Base-by-base conservation (phyloP, 495 filamentous ascomycete genomes). In the Glonium stellatum region DNA sequence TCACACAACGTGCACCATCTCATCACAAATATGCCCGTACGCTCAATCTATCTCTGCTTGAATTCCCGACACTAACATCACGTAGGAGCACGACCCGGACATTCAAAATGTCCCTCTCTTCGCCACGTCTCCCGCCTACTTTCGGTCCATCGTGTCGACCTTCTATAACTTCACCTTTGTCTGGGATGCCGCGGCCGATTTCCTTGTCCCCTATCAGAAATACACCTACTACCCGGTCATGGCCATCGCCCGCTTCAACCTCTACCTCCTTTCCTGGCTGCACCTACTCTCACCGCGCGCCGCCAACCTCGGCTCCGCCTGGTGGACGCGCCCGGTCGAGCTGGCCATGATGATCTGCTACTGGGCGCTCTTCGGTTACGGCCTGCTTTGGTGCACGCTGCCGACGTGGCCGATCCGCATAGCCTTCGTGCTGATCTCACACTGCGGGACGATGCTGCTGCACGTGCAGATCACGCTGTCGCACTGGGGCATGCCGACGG, bases 1-100 rank as follows among this genome's bases (percentile, higher is more conserved):
- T 78, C 73, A 55, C 78, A 80, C 66, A 80, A 80, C 53, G 78
- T 80, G 18, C 78, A 80, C 66, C 78, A 80, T 63, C 70, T 80
- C 9, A 67, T 80, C 36, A 78, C 78, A 21, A 80, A 80, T 63
- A 68, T 70, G 49, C 78, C 77, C 27, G 27, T 31, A 31, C 6
- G 27, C 27, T 31, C 27, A 3, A 31, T 6, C 27, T 31, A 31
- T 31, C 27, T 31, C 27, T 31, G 3, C 2, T 6, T 6, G 27
- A 2, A 6, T 31, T 31, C 27, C 2, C 27, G 6, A 31, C 27
- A 3, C 27, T 31, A 31, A 31, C 27, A 31, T 31, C 27, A 31
- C 6, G 3, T 6, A 31, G 5, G 77, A 78, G 50, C 77, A 79
- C 67, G 78, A 80, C 59, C 78, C 78, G 13, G 78, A 80, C 62